A percentile compares a stretch with the other conserved stretches of the same genome.
These are phyloP conservation scores for Cystobasidium slooffiae DNA, from an alignment of 1,284 basidiomycete species.

Conservation along the genomic window DNA sequence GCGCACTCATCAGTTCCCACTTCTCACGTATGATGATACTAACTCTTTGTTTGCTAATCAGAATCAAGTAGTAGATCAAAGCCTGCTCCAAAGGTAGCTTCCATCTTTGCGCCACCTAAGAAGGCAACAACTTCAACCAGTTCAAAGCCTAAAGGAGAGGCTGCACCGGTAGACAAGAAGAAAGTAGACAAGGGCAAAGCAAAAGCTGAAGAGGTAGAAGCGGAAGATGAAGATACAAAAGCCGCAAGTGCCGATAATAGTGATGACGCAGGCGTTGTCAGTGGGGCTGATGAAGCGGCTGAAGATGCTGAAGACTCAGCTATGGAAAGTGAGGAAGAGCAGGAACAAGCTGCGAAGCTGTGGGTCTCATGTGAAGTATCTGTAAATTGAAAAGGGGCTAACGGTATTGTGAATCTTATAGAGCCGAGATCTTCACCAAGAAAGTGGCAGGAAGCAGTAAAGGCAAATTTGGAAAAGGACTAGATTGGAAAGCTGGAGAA, in stretches of 20 bases:
- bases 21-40: background rate
- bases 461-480: conserved; percentile 58
- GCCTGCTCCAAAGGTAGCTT: conserved; percentile 33
- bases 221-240: background rate
- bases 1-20: background rate
- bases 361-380: background rate
- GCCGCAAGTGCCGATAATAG: conserved; percentile 11
- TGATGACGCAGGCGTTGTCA: conserved; percentile 14
- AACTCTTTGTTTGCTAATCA: background rate
- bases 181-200: conserved; percentile 36
- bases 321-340: conserved; percentile 39
- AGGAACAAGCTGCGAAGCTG: conserved; percentile 45
- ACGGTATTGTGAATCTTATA: conserved; percentile 54
- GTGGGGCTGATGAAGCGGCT: conserved; percentile 20
- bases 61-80: conserved; percentile 10
- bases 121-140: conserved; percentile 9
- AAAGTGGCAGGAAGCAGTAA: conserved; percentile 75
- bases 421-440: conserved; percentile 70
- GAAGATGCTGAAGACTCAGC: conserved; percentile 35
- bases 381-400: background rate
- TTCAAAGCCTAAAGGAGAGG: background rate
- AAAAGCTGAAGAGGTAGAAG: conserved; percentile 30
- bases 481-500: conserved; percentile 76
- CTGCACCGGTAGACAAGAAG: background rate
- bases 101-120: conserved; percentile 33